These are phyloP conservation scores for Paraglomus brasilianum DNA, from an alignment of 192 early-diverging fungal genomes.

Conservation along the genomic window DNA sequence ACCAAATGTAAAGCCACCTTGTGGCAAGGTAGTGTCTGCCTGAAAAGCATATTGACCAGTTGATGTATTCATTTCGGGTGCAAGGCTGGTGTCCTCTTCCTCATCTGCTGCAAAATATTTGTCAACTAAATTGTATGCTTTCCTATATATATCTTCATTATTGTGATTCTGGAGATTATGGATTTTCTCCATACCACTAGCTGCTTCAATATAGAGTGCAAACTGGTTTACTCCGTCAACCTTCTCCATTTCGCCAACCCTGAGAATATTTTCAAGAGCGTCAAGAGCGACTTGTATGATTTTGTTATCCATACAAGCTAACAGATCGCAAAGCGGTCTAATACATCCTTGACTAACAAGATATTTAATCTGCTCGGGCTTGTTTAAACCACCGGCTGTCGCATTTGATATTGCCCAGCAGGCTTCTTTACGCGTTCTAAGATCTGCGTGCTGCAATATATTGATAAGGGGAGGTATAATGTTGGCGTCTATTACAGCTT, in stretches of 20 bases:
- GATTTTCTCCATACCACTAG: slow-evolving; percentile 94
- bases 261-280: slow-evolving; percentile 96
- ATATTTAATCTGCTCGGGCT: slow-evolving; percentile 93
- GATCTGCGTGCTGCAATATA: slow-evolving; percentile 84
- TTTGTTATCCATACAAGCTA: slow-evolving; percentile 89
- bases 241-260: slow-evolving; percentile 81
- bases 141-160: slow-evolving; percentile 95
- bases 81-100: slow-evolving; percentile 70
- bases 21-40: slow-evolving; percentile 62
- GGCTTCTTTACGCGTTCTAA: slow-evolving; percentile 98
- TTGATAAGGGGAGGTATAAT: slow-evolving; percentile 89
- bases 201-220: slow-evolving; percentile 89
- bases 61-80: slow-evolving; percentile 68
- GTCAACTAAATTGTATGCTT: slow-evolving; percentile 94
- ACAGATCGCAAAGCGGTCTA: slow-evolving; percentile 92
- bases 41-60: slow-evolving; percentile 83
- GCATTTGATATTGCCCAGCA: slow-evolving; percentile 99
- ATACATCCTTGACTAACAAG: slow-evolving; percentile 92
- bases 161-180: slow-evolving; percentile 93
- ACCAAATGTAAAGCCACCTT: slow-evolving; percentile 84
- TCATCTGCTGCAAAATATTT: slow-evolving; percentile 92
- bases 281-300: slow-evolving; percentile 97
- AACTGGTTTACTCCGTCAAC: slow-evolving; percentile 76
- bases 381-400: slow-evolving; percentile 87
- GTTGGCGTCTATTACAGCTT: slow-evolving; percentile 93